Conservation (phyloP, 352 stramenopile species). For the Phytophthora aleatoria region DNA sequence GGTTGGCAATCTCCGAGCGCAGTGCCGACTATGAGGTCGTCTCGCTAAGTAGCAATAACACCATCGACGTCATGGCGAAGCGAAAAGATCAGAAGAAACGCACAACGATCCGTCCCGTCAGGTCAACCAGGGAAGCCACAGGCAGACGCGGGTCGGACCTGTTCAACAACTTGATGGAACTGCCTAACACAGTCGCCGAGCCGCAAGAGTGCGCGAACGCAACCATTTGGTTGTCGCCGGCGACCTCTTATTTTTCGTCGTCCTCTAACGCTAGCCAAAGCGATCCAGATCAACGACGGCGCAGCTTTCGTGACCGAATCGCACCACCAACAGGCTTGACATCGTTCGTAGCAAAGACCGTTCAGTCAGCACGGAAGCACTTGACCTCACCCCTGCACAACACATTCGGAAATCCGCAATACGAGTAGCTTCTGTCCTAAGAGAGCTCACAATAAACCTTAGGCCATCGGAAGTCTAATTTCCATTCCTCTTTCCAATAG, state of each 20-base stretch:
- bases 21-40: constrained; percentile 51
- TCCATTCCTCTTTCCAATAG: constrained; percentile 12
- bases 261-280: constrained; percentile 1
- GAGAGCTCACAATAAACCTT: constrained; percentile 19
- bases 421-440: background rate
- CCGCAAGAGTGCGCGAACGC: constrained; percentile 19
- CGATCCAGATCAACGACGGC: constrained; percentile 14
- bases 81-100: constrained; percentile 44
- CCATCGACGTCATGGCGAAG: constrained; percentile 30
- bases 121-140: constrained; percentile 27
- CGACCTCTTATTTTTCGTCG: constrained; percentile 23
- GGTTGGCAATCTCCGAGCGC: constrained; percentile 15
- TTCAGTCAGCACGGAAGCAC: constrained; percentile 64
- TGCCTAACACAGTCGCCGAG: constrained; percentile 55
- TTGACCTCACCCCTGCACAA: constrained; percentile 34
- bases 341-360: constrained; percentile 57
- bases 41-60: constrained; percentile 35
- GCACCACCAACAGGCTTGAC: constrained; percentile 35
- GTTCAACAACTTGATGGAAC: constrained; percentile 66
- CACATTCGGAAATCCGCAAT: constrained; percentile 37
- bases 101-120: constrained; percentile 42
- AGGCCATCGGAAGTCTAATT: constrained; percentile 22
- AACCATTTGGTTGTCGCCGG: constrained; percentile 25
- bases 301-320: constrained; percentile 27
- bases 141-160: constrained; percentile 31